Percentiles rank a stretch among this genome's conserved stretches.
Evolutionary conservation across 2,329 filamentous ascomycete genomes (phyloP).

Genomic region (Neonectria ditissima): DNA sequence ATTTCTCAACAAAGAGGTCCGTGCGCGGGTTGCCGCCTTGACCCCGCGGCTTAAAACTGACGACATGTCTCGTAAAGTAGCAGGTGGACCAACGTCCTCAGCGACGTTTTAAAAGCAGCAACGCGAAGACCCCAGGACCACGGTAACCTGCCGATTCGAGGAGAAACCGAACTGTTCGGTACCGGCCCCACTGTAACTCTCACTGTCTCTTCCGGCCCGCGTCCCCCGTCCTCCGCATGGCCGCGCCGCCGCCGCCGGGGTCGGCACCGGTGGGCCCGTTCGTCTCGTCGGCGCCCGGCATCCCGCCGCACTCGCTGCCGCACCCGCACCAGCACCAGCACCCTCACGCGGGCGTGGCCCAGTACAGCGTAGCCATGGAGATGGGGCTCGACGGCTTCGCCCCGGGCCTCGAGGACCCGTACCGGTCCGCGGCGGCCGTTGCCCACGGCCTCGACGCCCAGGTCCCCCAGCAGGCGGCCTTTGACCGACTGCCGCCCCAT

Average conservation of each 20-base stretch:
- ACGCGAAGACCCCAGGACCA: slow-evolving; percentile 21
- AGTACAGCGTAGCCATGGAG: slow-evolving; percentile 33
- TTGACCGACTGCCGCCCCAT: slow-evolving; percentile 4
- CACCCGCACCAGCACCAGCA: slow-evolving; percentile 2
- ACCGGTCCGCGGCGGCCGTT: slow-evolving; percentile 18
- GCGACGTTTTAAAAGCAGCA: slow-evolving; percentile 40
- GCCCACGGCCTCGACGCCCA: slow-evolving; percentile 16
- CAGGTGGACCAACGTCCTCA: slow-evolving; percentile 25
- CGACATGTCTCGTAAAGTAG: slow-evolving; percentile 27
- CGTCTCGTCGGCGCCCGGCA: slow-evolving; percentile 23
- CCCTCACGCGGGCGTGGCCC: slow-evolving; percentile 18
- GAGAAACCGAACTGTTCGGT: neutral
- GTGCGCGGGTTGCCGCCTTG: slow-evolving; percentile 32
- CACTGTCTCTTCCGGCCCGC: neutral
- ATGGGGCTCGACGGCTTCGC: slow-evolving; percentile 35
- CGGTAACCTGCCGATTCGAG: neutral
- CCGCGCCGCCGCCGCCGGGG: slow-evolving; percentile 19
- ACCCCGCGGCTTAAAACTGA: slow-evolving; percentile 22
- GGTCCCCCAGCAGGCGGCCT: slow-evolving; percentile 15
- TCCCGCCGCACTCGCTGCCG: slow-evolving; percentile 16
- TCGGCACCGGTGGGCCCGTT: slow-evolving; percentile 26
- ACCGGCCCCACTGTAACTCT: neutral
- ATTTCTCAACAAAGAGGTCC: slow-evolving; percentile 1
- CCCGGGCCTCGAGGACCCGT: slow-evolving; percentile 33
- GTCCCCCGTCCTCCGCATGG: slow-evolving; percentile 25